Percentiles rank a stretch among this genome's conserved stretches.
phyloP scores from a whole-genome alignment of 2,329 filamentous ascomycete species.

The Diaporthe vexans region DNA sequence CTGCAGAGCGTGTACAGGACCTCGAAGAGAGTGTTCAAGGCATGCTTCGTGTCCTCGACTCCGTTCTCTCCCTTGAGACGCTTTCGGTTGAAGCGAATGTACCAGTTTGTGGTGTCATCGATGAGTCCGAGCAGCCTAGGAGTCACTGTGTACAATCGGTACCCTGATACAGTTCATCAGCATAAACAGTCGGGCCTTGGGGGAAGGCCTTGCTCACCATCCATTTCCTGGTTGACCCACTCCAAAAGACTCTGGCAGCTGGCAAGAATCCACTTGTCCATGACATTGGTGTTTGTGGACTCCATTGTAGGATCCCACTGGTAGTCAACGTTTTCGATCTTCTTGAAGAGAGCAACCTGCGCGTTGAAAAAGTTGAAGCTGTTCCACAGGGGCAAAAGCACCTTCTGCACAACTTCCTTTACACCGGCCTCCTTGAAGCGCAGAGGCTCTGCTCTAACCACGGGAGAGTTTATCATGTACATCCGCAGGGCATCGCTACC shows the following conservation, averaged over 20 bases:
- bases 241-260: slow-evolving; percentile 91
- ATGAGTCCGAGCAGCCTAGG: slow-evolving; percentile 86
- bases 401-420: slow-evolving; percentile 94
- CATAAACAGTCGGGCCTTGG: background rate
- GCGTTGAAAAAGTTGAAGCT: slow-evolving; percentile 97
- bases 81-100: slow-evolving; percentile 94
- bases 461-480: slow-evolving; percentile 97
- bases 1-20: slow-evolving; percentile 91
- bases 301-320: slow-evolving; percentile 83
- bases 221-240: slow-evolving; percentile 95
- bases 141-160: slow-evolving; percentile 91
- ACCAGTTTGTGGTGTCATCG: slow-evolving; percentile 98
- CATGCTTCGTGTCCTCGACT: slow-evolving; percentile 87
- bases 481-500: slow-evolving; percentile 92
- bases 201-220: slow-evolving; percentile 62
- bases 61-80: slow-evolving; percentile 92
- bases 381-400: slow-evolving; percentile 93
- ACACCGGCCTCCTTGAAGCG: slow-evolving; percentile 93
- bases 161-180: slow-evolving; percentile 59
- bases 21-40: slow-evolving; percentile 94
- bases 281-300: slow-evolving; percentile 86
- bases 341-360: slow-evolving; percentile 88
- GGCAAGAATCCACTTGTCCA: slow-evolving; percentile 96
- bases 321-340: slow-evolving; percentile 83
- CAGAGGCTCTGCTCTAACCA: slow-evolving; percentile 90